Conservation (phyloP, 768 basidiomycete genomes). For the Lactarius hengduanensis region DNA sequence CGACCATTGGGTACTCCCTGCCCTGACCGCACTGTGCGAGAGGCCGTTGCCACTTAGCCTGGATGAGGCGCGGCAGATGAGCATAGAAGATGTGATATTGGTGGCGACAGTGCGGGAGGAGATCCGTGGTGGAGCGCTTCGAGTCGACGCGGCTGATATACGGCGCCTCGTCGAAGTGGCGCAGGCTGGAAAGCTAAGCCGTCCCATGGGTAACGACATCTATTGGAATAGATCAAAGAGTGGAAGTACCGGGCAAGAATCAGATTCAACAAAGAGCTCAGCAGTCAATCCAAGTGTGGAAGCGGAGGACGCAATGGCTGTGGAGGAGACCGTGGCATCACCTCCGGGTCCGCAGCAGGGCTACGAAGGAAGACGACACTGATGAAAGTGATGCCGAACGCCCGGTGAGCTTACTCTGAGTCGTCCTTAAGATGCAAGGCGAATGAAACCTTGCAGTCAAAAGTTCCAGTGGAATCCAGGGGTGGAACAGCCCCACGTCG, state of each 20-base stretch:
- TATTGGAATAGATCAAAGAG: no score
- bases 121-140: conserved; percentile 9
- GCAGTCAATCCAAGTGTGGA: not conserved
- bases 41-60: conserved; percentile 2
- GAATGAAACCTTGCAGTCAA: not conserved
- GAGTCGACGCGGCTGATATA: not conserved
- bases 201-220: not conserved
- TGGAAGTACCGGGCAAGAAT: no score
- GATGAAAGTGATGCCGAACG: not conserved
- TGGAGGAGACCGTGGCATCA: not conserved
- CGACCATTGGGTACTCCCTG: conserved; percentile 17
- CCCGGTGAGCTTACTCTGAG: not conserved
- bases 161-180: not conserved
- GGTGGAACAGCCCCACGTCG: not conserved
- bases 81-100: conserved; percentile 20
- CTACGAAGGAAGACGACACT: not conserved
- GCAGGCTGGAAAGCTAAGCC: not conserved
- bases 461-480: not conserved
- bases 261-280: not conserved
- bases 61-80: conserved; percentile 16
- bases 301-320: not conserved
- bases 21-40: conserved; percentile 13
- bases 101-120: conserved; percentile 20
- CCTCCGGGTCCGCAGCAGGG: not conserved
- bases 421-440: not conserved